Percentiles rank a stretch among this genome's conserved stretches.
These are phyloP conservation scores for Blastomyces percursus DNA, from an alignment of 2,329 filamentous ascomycete genomes.

Conservation along the genomic window DNA sequence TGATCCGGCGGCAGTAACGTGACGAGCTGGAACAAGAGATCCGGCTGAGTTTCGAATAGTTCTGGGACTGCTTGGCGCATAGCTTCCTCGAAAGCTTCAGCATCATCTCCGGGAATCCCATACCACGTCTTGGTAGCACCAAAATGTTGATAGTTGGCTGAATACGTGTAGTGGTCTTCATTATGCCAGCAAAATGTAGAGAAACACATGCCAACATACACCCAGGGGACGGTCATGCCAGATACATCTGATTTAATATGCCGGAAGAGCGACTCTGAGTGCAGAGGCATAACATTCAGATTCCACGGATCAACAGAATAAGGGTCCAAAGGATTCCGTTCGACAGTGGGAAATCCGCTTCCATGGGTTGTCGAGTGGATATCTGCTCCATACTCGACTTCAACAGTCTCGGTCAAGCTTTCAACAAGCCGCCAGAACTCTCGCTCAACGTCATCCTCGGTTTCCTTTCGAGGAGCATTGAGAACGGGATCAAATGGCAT, in stretches of 20 bases:
- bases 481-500: conserved; percentile 78
- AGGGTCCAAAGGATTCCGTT: conserved; percentile 74
- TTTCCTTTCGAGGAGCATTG: conserved; percentile 69
- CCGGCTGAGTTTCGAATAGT: conserved; percentile 91
- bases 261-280: conserved; percentile 83
- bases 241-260: conserved; percentile 98
- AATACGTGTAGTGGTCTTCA: conserved; percentile 96
- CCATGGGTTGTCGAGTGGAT: conserved; percentile 98
- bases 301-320: conserved; percentile 95
- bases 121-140: conserved; percentile 99
- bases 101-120: conserved; percentile 86
- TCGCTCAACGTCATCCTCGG: conserved; percentile 88
- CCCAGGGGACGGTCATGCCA: conserved; percentile 98
- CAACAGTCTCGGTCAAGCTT: conserved; percentile 86
- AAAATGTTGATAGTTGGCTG: conserved; percentile 96
- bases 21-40: conserved; percentile 93
- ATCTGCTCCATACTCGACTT: conserved; percentile 96
- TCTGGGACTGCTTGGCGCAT: conserved; percentile 95
- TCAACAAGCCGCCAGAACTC: conserved; percentile 96
- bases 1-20: conserved; percentile 90
- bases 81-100: conserved; percentile 86
- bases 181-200: conserved; percentile 99
- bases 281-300: conserved; percentile 79
- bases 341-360: conserved; percentile 89
- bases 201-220: conserved; percentile 99